These are phyloP conservation scores for Pseudocercospora vitis DNA, from an alignment of 2,329 filamentous ascomycete genomes.

Conservation along the genomic window DNA sequence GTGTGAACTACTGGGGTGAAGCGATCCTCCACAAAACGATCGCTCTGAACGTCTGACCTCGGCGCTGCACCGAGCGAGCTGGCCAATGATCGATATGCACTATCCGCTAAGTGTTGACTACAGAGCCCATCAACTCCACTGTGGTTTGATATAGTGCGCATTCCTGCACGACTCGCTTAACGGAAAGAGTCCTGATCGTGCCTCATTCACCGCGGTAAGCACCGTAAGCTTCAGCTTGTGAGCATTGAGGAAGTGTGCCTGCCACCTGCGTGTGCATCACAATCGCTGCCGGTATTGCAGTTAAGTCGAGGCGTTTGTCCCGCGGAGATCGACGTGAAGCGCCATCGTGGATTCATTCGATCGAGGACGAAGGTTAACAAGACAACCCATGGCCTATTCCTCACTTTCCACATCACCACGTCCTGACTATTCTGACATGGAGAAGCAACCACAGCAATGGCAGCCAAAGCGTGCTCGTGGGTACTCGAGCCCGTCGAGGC, in stretches of 20 bases:
- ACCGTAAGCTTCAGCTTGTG: constrained; percentile 3
- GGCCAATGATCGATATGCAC: background rate
- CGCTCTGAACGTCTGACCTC: background rate
- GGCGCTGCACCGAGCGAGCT: constrained; percentile 9
- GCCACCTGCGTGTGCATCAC: background rate
- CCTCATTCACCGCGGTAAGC: constrained; percentile 5
- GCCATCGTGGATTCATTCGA: constrained; percentile 5
- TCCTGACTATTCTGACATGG: constrained; percentile 1
- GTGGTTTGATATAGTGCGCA: constrained; percentile 7
- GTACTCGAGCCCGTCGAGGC: background rate
- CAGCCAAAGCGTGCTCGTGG: constrained; percentile 1
- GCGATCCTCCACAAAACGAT: background rate
- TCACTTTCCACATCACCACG: background rate
- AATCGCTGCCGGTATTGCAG: background rate
- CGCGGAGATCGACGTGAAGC: background rate
- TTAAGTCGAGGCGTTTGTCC: background rate
- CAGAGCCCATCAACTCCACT: constrained; percentile 3
- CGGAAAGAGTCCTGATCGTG: background rate
- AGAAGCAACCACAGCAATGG: constrained; percentile 8
- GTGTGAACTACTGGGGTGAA: background rate
- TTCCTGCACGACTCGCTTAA: background rate
- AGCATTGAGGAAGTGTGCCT: background rate
- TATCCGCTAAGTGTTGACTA: background rate
- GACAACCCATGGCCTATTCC: constrained; percentile 3
- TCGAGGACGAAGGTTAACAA: constrained; percentile 5